Conservation (phyloP, 2,329 filamentous ascomycete genomes). For the Cadophora gregata region DNA sequence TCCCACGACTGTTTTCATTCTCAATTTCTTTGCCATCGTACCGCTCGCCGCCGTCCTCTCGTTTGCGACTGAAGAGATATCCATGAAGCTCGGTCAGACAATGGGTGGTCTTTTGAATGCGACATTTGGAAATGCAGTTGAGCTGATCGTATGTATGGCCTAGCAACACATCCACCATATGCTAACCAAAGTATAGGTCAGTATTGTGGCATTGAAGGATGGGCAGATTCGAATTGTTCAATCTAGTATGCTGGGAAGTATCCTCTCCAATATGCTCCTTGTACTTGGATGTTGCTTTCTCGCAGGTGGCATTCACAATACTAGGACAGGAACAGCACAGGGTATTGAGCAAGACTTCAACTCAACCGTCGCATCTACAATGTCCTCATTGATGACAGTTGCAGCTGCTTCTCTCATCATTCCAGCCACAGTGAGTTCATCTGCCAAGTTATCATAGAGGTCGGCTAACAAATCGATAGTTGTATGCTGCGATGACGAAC, state of each 20-base stretch:
- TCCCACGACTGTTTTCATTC: constrained; percentile 60
- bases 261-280: constrained; percentile 91
- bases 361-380: constrained; percentile 78
- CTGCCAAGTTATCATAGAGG: not conserved
- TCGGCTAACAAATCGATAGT: constrained; percentile 45
- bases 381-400: constrained; percentile 73
- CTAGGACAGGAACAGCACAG: constrained; percentile 39
- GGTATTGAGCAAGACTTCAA: constrained; percentile 75
- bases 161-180: not conserved
- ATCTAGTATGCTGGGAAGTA: constrained; percentile 94
- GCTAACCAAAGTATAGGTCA: constrained; percentile 64
- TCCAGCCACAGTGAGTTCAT: constrained; percentile 10
- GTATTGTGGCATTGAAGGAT: constrained; percentile 85
- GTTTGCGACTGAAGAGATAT: constrained; percentile 63
- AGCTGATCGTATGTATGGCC: constrained; percentile 55
- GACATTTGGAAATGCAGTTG: constrained; percentile 57
- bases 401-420: constrained; percentile 63
- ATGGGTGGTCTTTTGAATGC: constrained; percentile 62
- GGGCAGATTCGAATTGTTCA: constrained; percentile 96
- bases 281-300: constrained; percentile 84
- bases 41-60: constrained; percentile 60
- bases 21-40: constrained; percentile 66
- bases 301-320: constrained; percentile 70
- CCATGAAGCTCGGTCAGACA: constrained; percentile 59
- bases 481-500: constrained; percentile 68